Conservation (phyloP, 768 basidiomycete species). For the Lanmaoa rubissima region DNA sequence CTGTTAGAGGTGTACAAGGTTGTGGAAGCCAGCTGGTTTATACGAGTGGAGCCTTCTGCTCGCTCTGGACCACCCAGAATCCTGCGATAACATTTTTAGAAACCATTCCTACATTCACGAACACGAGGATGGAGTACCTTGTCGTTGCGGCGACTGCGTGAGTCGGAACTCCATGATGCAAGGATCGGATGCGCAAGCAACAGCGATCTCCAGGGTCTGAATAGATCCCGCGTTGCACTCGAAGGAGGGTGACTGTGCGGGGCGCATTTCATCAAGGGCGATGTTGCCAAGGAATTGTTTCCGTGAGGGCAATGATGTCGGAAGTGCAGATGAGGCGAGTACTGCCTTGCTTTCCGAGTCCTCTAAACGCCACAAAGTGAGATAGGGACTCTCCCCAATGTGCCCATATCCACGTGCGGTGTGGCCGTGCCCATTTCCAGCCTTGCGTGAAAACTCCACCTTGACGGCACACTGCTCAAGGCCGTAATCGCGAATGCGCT, state of each 20-base stretch:
- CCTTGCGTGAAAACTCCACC: conserved; percentile 6
- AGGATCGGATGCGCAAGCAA: conserved; percentile 21
- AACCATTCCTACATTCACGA: neutral
- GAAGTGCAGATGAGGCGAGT: conserved; percentile 9
- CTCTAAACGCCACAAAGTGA: conserved; percentile 21
- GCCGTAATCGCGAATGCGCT: conserved; percentile 26
- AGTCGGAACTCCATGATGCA: conserved; percentile 24
- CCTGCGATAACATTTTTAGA: conserved; percentile 6
- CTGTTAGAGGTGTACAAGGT: neutral
- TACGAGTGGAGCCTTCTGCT: neutral
- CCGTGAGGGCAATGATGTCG: conserved; percentile 7
- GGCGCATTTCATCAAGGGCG: conserved; percentile 6
- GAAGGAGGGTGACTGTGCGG: conserved; percentile 13
- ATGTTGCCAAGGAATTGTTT: conserved; percentile 20
- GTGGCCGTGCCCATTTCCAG: conserved; percentile 1
- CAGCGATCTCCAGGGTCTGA: conserved; percentile 22
- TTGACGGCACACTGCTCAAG: conserved; percentile 20
- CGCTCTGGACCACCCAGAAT: conserved; percentile 21
- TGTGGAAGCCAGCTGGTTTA: neutral
- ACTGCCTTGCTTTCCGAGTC: conserved; percentile 2
- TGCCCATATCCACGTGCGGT: conserved; percentile 13
- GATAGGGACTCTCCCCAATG: conserved; percentile 14
- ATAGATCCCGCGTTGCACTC: conserved; percentile 14
- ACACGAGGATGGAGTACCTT: conserved; percentile 15
- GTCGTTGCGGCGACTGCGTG: conserved; percentile 13